Percentiles rank a stretch among this genome's conserved stretches.
These are phyloP conservation scores for Rhizopogon vesiculosus DNA, from an alignment of 768 basidiomycete genomes.

Conservation along the genomic window DNA sequence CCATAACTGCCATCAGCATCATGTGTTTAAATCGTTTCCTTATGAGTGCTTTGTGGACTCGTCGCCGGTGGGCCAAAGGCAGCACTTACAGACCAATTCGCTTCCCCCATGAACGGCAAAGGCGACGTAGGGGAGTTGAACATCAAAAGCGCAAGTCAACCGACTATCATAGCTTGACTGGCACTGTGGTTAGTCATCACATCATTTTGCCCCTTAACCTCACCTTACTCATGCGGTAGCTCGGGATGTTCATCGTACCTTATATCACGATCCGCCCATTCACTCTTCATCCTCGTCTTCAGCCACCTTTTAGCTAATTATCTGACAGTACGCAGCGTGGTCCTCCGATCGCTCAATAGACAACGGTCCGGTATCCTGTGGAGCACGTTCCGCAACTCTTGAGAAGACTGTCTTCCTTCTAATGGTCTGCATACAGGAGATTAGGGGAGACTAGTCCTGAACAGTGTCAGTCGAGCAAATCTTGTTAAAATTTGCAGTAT, in stretches of 20 bases:
- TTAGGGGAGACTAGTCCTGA: too few relatives aligned
- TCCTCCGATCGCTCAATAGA: constrained; percentile 53
- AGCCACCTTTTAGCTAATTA: constrained; percentile 58
- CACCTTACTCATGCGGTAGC: constrained; percentile 28
- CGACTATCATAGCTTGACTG: constrained; percentile 63
- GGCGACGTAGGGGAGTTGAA: constrained; percentile 70
- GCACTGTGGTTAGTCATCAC: constrained; percentile 51
- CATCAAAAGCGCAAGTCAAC: constrained; percentile 69
- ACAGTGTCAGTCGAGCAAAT: too few relatives aligned
- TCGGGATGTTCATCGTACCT: constrained; percentile 54
- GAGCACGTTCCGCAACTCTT: constrained; percentile 20
- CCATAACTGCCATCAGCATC: constrained; percentile 25
- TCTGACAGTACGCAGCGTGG: constrained; percentile 52
- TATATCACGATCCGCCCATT: constrained; percentile 41
- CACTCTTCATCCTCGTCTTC: constrained; percentile 49
- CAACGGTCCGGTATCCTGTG: constrained; percentile 55
- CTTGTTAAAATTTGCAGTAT: too few relatives aligned
- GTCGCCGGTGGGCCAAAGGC: constrained; percentile 68
- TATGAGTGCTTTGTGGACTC: constrained; percentile 61
- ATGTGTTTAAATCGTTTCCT: constrained; percentile 37
- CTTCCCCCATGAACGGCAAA: constrained; percentile 41
- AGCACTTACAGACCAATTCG: constrained; percentile 63
- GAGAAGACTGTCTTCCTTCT: constrained; percentile 24
- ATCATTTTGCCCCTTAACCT: neutral
- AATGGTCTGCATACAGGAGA: too few relatives aligned